These are phyloP conservation scores for Sclerospora graminicola DNA, from an alignment of 352 stramenopile genomes.

Conservation along the genomic window DNA sequence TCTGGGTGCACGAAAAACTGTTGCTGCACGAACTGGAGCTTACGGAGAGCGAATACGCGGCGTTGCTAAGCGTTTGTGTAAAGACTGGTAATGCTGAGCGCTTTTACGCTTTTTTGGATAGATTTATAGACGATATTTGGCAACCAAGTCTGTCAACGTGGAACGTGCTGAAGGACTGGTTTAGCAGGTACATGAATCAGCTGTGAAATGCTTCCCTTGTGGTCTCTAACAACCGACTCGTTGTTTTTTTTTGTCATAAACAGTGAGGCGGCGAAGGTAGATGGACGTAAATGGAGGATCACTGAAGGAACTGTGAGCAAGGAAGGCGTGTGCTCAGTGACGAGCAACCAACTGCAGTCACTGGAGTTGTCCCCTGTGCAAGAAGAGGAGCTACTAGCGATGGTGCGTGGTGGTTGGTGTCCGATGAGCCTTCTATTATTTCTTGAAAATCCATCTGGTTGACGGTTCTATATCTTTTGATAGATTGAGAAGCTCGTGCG, in stretches of 20 bases:
- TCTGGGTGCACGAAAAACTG: slow-evolving; percentile 45
- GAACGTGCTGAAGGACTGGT: slow-evolving; percentile 65
- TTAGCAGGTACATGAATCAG: slow-evolving; percentile 31
- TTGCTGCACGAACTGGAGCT: slow-evolving; percentile 33
- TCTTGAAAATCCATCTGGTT: too few relatives aligned
- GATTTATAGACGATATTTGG: slow-evolving; percentile 51
- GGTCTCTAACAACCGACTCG: slow-evolving; percentile 1
- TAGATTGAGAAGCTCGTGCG: slow-evolving; percentile 75
- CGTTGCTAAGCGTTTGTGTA: slow-evolving; percentile 42
- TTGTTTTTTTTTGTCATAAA: slow-evolving; percentile 7
- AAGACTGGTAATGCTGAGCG: slow-evolving; percentile 21
- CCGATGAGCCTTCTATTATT: too few relatives aligned
- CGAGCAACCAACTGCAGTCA: slow-evolving; percentile 48
- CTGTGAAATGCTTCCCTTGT: neutral
- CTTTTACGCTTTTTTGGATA: slow-evolving; percentile 49
- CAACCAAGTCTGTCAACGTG: slow-evolving; percentile 36
- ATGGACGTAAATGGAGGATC: slow-evolving; percentile 48
- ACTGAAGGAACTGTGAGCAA: slow-evolving; percentile 39
- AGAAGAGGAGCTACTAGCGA: slow-evolving; percentile 39
- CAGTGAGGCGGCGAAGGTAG: slow-evolving; percentile 51
- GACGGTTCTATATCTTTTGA: neutral
- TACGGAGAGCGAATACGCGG: slow-evolving; percentile 53
- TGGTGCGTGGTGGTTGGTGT: slow-evolving; percentile 24
- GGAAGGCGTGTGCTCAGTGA: slow-evolving; percentile 48
- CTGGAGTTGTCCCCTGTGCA: slow-evolving; percentile 46